Evolutionary conservation across 31 red algal species (phyloP).

Genomic region (Asparagopsis taxiformis): DNA sequence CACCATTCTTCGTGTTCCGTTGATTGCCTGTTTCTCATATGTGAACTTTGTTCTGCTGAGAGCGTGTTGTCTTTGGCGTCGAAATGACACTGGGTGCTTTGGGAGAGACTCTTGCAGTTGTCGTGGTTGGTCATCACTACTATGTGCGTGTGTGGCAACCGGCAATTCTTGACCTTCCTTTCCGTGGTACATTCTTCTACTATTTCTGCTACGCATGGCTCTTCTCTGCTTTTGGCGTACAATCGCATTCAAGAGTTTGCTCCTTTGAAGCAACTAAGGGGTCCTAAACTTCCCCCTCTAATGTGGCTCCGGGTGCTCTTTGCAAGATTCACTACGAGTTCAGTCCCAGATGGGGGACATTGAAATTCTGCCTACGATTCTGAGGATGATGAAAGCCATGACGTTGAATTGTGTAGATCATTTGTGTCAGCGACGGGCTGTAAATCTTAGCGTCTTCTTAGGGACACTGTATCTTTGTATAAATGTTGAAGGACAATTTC

Average conservation of each 20-base stretch:
- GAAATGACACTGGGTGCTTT: slow-evolving; percentile 73
- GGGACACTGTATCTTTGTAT: no score
- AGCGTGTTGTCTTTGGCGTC: slow-evolving; percentile 74
- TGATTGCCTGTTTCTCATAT: slow-evolving; percentile 65
- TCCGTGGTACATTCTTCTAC: slow-evolving; percentile 68
- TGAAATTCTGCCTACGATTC: slow-evolving; percentile 54
- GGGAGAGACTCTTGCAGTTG: slow-evolving; percentile 69
- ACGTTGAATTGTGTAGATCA: no score
- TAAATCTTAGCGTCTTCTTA: no score
- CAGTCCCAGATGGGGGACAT: slow-evolving; percentile 75
- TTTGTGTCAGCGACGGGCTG: no score
- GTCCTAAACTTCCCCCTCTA: slow-evolving; percentile 51
- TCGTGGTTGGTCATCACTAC: slow-evolving; percentile 86
- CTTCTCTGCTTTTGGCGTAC: slow-evolving; percentile 72
- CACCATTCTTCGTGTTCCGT: slow-evolving; percentile 74
- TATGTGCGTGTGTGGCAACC: slow-evolving; percentile 83
- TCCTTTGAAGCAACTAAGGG: slow-evolving; percentile 73
- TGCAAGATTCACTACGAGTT: slow-evolving; percentile 59
- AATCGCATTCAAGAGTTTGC: slow-evolving; percentile 78
- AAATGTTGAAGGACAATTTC: no score
- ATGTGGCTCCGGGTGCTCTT: slow-evolving; percentile 65
- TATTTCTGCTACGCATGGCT: slow-evolving; percentile 83
- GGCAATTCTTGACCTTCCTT: slow-evolving; percentile 60
- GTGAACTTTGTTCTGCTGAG: slow-evolving; percentile 76
- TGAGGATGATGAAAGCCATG: slow-evolving; percentile 59